Evolutionary conservation across 1,284 basidiomycete genomes (phyloP), one percentile per base, ranked within the genome.

Genomic region (Pseudozyma sp.): DNA sequence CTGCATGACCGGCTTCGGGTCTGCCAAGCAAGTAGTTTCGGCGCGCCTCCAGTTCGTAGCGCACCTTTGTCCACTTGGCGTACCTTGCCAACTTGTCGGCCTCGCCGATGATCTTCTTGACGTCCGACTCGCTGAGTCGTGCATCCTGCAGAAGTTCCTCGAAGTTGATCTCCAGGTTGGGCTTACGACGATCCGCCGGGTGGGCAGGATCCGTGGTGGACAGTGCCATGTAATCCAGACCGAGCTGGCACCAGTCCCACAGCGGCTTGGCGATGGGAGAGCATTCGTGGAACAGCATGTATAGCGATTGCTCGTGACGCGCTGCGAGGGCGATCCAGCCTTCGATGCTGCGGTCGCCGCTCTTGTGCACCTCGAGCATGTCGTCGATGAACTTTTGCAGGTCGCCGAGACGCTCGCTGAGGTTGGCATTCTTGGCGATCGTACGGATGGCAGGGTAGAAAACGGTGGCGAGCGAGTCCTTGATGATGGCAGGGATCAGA

Each of bases 121-220:
- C 78, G 34, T 84, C 82, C 14, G 66, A 50, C 16, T 77, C 69
- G 29, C 57, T 75, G n/a, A 84, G 61, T 4, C 80, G 63, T n/a
- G 74, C 62, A 49, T 84, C 82, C 44, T 73, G 68, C 19, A 84
- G 68, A 45, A 84, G 57, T 48, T 79, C 80, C 53, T 84, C 82
- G 24, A 83, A 69, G 57, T 84, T 82, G 65, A 84, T 67, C 63
- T 84, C 82, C 39, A 84, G 55, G 54, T 81, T 75, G 46, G 79
- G 75, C 7, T 68, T 77, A 9, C 48, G 59, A 10, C 80, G 73
- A 50, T 84, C 77, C 6, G 72, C 81, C 9, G 82, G 82, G 52
- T 80, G 66, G 34, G 57, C 59, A 9, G 82, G 81, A 46, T 84
- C 82, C 13, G 74, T 77, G n/a, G 82, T 84, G 5, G 75, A 73